Evolutionary conservation across 345 rosid genomes (phyloP).

Genomic region (Mallotus nudiflorus): DNA sequence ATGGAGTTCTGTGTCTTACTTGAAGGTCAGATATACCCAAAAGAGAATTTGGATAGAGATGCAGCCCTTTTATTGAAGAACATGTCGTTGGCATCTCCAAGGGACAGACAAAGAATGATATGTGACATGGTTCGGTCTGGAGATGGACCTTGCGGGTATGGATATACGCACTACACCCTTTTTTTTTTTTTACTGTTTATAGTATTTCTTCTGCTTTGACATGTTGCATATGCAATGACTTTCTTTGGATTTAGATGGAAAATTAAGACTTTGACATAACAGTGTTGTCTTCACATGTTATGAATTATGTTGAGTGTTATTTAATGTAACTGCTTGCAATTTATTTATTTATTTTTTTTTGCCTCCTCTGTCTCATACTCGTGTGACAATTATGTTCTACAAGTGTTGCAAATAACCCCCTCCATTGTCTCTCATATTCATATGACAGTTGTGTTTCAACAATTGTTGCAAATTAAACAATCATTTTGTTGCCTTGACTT

Average conservation of each 20-base stretch:
- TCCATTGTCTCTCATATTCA: no score
- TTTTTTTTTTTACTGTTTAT: not conserved
- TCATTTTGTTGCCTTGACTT: not conserved
- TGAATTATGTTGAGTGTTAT: not conserved
- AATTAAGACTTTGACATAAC: not conserved
- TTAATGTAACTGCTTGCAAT: not conserved
- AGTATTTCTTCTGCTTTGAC: not conserved
- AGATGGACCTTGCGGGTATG: slow-evolving; percentile 81
- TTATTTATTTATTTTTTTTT: no score
- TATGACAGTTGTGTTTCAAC: not conserved
- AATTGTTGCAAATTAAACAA: not conserved
- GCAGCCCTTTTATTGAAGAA: slow-evolving; percentile 43
- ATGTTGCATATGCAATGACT: not conserved
- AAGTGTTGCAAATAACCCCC: no score
- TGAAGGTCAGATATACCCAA: slow-evolving; percentile 84
- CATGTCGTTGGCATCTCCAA: slow-evolving; percentile 51
- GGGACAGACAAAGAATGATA: slow-evolving; percentile 44
- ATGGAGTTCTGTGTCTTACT: slow-evolving; percentile 77
- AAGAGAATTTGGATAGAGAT: slow-evolving; percentile 49
- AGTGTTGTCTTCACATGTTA: not conserved
- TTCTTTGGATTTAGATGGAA: no score
- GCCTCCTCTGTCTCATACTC: no score
- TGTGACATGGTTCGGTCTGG: slow-evolving; percentile 41
- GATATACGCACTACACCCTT: slow-evolving; percentile 1
- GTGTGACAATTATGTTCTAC: no score